These are phyloP conservation scores for Daedalea quercina DNA, from an alignment of 768 basidiomycete species.

Conservation along the genomic window DNA sequence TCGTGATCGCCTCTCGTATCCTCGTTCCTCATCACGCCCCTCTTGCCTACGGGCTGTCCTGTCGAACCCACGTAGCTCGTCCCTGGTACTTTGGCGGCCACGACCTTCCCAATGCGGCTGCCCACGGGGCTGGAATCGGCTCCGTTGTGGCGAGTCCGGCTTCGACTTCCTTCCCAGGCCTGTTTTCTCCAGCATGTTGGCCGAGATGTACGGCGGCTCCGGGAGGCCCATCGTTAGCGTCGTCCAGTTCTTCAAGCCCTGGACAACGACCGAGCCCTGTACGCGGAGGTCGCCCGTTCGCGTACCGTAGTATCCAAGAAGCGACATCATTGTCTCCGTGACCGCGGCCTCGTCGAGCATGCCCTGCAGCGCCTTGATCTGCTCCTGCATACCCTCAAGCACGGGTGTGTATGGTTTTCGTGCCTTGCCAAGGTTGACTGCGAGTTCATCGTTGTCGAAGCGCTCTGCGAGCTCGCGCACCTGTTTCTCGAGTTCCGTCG, in stretches of 20 bases:
- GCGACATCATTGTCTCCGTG: conserved; percentile 53
- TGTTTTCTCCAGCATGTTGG: conserved; percentile 36
- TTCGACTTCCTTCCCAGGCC: conserved; percentile 17
- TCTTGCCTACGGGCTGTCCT: no score
- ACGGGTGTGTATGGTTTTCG: conserved; percentile 5
- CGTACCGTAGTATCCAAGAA: conserved; percentile 68
- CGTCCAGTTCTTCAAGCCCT: conserved; percentile 59
- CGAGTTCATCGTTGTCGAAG: conserved; percentile 33
- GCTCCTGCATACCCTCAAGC: conserved; percentile 22
- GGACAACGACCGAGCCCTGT: conserved; percentile 36
- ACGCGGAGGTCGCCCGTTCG: conserved; percentile 43
- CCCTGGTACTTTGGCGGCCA: no score
- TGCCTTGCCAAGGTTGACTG: conserved; percentile 1
- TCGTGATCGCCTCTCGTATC: no score
- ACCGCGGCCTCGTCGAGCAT: conserved; percentile 45
- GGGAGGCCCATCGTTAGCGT: conserved; percentile 46
- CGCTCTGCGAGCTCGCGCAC: conserved; percentile 38
- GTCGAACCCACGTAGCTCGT: no score
- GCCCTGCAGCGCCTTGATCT: conserved; percentile 24
- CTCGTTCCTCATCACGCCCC: no score
- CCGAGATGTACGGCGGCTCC: conserved; percentile 44
- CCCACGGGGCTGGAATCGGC: no score
- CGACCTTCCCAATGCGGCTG: no score
- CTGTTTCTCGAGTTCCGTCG: conserved; percentile 39
- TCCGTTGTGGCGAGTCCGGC: no score